Evolutionary conservation across 2,329 filamentous ascomycete genomes (phyloP), one percentile per base, ranked within the genome.

Genomic region (Fonsecaea pugnacius): DNA sequence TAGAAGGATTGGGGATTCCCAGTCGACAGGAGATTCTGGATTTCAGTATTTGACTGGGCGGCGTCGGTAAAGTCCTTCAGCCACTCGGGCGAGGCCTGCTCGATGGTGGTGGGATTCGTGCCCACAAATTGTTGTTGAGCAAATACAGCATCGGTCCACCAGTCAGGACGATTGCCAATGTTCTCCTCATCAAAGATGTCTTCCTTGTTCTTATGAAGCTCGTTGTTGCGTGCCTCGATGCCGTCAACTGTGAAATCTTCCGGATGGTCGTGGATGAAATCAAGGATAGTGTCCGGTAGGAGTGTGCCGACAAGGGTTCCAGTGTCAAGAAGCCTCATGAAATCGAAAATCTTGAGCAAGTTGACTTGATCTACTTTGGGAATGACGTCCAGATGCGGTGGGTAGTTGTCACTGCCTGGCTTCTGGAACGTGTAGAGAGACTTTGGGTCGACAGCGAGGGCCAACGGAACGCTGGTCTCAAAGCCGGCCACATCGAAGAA

Each of bases 81-180:
- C 64, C 75, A 74, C 1, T 71, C 64, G 27, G 72, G 48, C 3
- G 74, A 72, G 1, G 77, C 75, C 21, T 78, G 82, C 65, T 80
- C 79, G 70, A 82, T 79, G 8, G 79, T 81, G 1, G 76, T 77
- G 0, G 80, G 80, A 67, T 82, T 81, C 38, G 75, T 75, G 3
- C 80, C 80, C 0, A 76, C 80, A 56, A 82, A 77, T 10, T 75
- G 75, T 70, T 82, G 79, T 48, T 82, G 76, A 2, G 79, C 79
- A 53, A 82, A 82, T 18, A 78, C 73, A 3, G 76, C 73, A 62
- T 82, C 79, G 16, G 74, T 74, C 68, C 72, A 81, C 79, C 79
- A 82, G 63, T 81, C 78, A 9, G 74, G 21, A 21, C 69, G 65
- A 52, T 73, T 70, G 16, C 73, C 68, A 50, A 70, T 60, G 18